Conservation (phyloP, 495 filamentous ascomycete genomes). For the Aspergillus olivimuriae region DNA sequence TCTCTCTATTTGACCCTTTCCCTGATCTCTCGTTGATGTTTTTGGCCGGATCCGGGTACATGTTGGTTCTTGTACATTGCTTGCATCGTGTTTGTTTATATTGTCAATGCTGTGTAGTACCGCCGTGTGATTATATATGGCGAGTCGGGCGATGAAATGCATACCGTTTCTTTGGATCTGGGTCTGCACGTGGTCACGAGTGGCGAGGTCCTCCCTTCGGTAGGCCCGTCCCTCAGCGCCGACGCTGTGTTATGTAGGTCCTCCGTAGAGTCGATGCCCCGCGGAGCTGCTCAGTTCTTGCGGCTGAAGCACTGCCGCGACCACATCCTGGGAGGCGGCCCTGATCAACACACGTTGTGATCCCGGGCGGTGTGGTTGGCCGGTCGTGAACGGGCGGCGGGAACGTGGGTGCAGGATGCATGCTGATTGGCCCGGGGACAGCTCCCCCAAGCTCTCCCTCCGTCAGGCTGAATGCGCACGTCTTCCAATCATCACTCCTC, state of each 20-base stretch:
- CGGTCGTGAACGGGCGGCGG: background rate
- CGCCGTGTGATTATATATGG: too few relatives aligned
- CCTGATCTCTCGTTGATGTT: slow-evolving; percentile 5
- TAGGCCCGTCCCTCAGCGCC: too few relatives aligned
- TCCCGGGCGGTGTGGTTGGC: background rate
- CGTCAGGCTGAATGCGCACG: background rate
- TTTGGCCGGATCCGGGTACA: background rate
- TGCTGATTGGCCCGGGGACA: slow-evolving; percentile 10
- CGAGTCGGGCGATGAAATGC: too few relatives aligned
- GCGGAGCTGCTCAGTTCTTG: too few relatives aligned
- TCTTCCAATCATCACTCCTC: background rate
- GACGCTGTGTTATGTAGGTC: too few relatives aligned
- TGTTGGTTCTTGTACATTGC: background rate
- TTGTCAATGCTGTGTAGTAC: too few relatives aligned
- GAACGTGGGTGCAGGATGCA: slow-evolving; percentile 9
- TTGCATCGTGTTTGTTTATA: slow-evolving; percentile 6
- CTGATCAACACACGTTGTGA: background rate
- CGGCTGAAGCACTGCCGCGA: too few relatives aligned
- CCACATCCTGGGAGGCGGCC: too few relatives aligned
- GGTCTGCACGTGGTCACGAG: too few relatives aligned
- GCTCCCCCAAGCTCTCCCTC: slow-evolving; percentile 14
- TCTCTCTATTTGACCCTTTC: background rate
- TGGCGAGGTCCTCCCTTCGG: too few relatives aligned
- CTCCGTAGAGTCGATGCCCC: too few relatives aligned
- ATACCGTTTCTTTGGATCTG: too few relatives aligned